These are phyloP conservation scores for Venturiaceae sp. DNA, from an alignment of 2,329 filamentous ascomycete species.

Conservation along the genomic window DNA sequence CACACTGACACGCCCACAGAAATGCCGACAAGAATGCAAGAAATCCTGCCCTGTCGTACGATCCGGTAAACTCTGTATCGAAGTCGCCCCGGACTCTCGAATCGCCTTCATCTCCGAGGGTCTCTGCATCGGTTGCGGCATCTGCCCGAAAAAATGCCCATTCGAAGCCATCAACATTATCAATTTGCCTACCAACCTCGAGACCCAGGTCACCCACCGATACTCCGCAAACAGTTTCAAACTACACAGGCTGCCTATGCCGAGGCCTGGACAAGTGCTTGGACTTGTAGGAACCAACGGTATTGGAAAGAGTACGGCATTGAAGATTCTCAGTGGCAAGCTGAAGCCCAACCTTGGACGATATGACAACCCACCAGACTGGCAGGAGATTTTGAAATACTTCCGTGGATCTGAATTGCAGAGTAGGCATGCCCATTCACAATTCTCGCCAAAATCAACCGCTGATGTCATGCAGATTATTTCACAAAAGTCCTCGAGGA, in stretches of 20 bases:
- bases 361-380: constrained; percentile 94
- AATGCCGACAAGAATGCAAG: constrained; percentile 96
- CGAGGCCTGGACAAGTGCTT: constrained; percentile 86
- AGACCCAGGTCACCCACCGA: constrained; percentile 94
- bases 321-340: constrained; percentile 98
- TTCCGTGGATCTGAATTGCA: constrained; percentile 97
- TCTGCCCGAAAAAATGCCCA: constrained; percentile 98
- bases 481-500: constrained; percentile 98
- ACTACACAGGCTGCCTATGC: constrained; percentile 92
- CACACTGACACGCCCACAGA: constrained; percentile 2
- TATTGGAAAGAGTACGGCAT: constrained; percentile 99
- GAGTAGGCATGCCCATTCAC: constrained; percentile 48
- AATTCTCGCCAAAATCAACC: neutral
- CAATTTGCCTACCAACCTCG: constrained; percentile 98
- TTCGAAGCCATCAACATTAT: constrained; percentile 99
- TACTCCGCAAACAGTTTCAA: constrained; percentile 99
- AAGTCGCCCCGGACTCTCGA: constrained; percentile 78
- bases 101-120: constrained; percentile 77
- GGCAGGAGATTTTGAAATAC: constrained; percentile 98
- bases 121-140: constrained; percentile 78
- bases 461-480: constrained; percentile 55
- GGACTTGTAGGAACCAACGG: constrained; percentile 98
- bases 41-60: constrained; percentile 97
- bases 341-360: constrained; percentile 94
- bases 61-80: constrained; percentile 94